Base-by-base conservation (phyloP, 1,284 basidiomycete species). In the Athelia sp. region DNA sequence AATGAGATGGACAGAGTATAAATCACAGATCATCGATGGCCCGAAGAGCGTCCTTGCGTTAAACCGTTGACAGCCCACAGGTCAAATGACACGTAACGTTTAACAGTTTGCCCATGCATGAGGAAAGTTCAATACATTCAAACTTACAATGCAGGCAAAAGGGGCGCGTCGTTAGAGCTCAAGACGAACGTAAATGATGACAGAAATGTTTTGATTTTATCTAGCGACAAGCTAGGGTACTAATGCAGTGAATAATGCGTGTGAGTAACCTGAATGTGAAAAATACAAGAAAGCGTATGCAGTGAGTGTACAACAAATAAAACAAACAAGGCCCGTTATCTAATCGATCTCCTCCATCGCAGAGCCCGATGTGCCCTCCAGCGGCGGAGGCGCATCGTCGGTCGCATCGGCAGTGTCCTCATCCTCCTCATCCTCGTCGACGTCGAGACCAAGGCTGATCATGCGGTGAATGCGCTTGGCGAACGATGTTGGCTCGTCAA, bases 401-500 rank as follows among this genome's bases (percentile, higher is more conserved):
- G 60, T 65, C 13, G 62, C 60, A 22, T 68, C 69, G 35, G 67
- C 59, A 21, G 69, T 66, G 54, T 76, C 74, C 57, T 83, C 81
- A 34, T 85, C 85, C 48, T 90, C 89, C 57, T 83, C 81, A 32
- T 85, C 85, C 48, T 90, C 89, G 46, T 89, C 87, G 49, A 91
- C 88, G 62, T 91, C 89, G 50, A 91, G 83, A 59, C 88, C 89
- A 58, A 91, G 78, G 35, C 79, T 81, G 72, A 99, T 96, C 92
- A 98, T 98, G 63, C 93, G 88, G 82, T 97, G 87, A 67, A 98
- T 97, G 59, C 96, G 91, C 77, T 88, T 87, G 58, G 94, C 91
- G 71, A 98, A 98, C 60, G 90, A 92, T 58, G 90, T 85, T 18
- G 96, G 97, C 70, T 95, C 90, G 62, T 98, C 93, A 54, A 99